Percentiles rank a stretch among this genome's conserved stretches.
Evolutionary conservation across 2,329 filamentous ascomycete species (phyloP).

Genomic region (Aspergillus awamori): DNA sequence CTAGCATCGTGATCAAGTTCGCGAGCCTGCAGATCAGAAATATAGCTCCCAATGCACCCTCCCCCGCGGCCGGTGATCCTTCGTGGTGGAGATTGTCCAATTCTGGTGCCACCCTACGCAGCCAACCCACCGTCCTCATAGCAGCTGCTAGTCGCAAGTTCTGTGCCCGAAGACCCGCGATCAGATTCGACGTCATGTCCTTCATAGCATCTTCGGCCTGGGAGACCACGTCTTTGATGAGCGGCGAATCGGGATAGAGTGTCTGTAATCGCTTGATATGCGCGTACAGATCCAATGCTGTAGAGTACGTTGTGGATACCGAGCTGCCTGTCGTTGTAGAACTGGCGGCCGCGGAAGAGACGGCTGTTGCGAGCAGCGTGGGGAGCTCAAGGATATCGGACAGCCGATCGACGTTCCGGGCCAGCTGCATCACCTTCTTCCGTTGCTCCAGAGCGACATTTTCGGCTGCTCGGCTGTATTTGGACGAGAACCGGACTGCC

Average conservation of each 20-base stretch:
- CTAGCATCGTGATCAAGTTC: slow-evolving; percentile 76
- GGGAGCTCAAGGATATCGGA: slow-evolving; percentile 91
- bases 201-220: slow-evolving; percentile 89
- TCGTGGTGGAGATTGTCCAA: slow-evolving; percentile 55
- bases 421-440: slow-evolving; percentile 77
- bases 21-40: slow-evolving; percentile 85
- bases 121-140: slow-evolving; percentile 87
- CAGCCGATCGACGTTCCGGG: slow-evolving; percentile 84
- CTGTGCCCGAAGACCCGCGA: slow-evolving; percentile 73
- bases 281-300: slow-evolving; percentile 87
- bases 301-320: slow-evolving; percentile 74
- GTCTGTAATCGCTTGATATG: slow-evolving; percentile 85
- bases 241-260: slow-evolving; percentile 75
- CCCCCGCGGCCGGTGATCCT: slow-evolving; percentile 37
- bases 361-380: slow-evolving; percentile 76
- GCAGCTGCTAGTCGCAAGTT: slow-evolving; percentile 85
- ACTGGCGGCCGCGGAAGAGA: slow-evolving; percentile 48
- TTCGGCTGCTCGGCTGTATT: slow-evolving; percentile 74
- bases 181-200: slow-evolving; percentile 81
- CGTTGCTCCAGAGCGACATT: slow-evolving; percentile 71
- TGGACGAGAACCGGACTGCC: slow-evolving; percentile 77
- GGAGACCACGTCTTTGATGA: slow-evolving; percentile 71
- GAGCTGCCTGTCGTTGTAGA: slow-evolving; percentile 46
- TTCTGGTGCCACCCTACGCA: slow-evolving; percentile 83
- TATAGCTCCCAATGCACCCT: slow-evolving; percentile 76